Base-by-base conservation (phyloP, 208 protist species). In the Angomonas desouzai region DNA sequence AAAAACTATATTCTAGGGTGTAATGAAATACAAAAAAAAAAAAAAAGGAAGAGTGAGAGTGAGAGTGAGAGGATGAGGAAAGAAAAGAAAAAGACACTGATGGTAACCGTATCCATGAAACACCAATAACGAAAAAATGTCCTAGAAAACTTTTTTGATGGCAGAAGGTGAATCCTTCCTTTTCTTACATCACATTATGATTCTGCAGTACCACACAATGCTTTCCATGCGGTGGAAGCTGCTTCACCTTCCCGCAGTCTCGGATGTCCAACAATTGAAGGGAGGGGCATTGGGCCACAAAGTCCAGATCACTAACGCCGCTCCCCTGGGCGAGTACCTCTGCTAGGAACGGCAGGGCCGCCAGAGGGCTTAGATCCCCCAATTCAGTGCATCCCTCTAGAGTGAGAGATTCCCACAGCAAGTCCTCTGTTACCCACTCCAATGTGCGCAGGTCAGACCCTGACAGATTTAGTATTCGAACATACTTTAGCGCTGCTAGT, bases 151-250 rank as follows among this genome's bases (percentile, higher is more conserved):
- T 57, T 22, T 33, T 34, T n/a, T n/a, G n/a, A n/a, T n/a, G n/a
- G n/a, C n/a, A n/a, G n/a, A n/a, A n/a, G n/a, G n/a, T n/a, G 22
- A 53, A 53, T 27, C 10, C 4, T 11, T 57, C 22, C 22, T 7
- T 11, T 16, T 20, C 13, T 57, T 23, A 57, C 51, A 57, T 57
- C 4, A 57, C 51, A 23, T 57, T 57, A 34, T 36, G 25, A 57
- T 22, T n/a, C 4, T 16, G 10, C 28, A 57, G 6, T 4, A 57
- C 25, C 11, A 36, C 25, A 36, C 20, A 4, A 4, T 57, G 9
- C 6, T 20, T 16, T 6, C 7, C 7, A 16, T 28, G 9, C 9
- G 30, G 9, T 29, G 10, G 9, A 32, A 23, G 9, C 3, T 34
- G 9, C 51, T 23, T 13, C 3, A 57, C 10, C 6, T 57, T 29